Evolutionary conservation across 1,284 basidiomycete genomes (phyloP), one percentile per base, ranked within the genome.

Genomic region (Jaminaea rosea): DNA sequence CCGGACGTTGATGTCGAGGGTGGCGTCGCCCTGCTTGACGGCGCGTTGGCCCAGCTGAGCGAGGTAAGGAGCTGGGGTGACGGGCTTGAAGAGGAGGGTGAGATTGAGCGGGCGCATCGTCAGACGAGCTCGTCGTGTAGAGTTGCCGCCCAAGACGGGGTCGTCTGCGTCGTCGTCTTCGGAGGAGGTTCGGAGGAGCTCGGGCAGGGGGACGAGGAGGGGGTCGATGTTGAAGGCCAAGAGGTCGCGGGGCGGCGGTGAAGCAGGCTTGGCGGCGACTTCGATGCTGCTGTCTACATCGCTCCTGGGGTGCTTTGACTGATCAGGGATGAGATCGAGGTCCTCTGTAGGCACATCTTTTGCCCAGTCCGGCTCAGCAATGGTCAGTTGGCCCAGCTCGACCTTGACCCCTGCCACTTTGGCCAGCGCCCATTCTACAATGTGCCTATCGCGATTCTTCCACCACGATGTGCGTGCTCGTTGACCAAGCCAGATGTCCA

Each of bases 211-310:
- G 15, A 69, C 36, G 23, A 60, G 50, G n/a, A 69, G 54, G 11
- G 67, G 63, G 37, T 69, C 63, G 4, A 67, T 58, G 41, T 67
- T 58, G 59, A 67, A 67, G 15, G 63, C 44, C 31, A 69, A 55
- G 55, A 69, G 55, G 39, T 65, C 63, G 10, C 37, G 47, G 17
- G 65, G 65, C 7, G 48, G 48, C 3, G n/a, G 26, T 5, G 9
- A 8, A 4, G 39, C 53, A 4, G 19, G 17, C 24, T 49, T 49
- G 15, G 49, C 23, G 27, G 28, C 41, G 49, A 28, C 46, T 8
- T n/a, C 26, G 49, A 23, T 21, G 5, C 11, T 8, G 2, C 28
- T 13, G 27, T 17, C 5, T 11, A 19, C n/a, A 23, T 32, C 26
- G 31, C 26, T 29, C 15, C 26, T 13, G 13, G 3, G 26, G 15